Conservation (phyloP, 306 rosid species). For the Alnus glutinosa region DNA sequence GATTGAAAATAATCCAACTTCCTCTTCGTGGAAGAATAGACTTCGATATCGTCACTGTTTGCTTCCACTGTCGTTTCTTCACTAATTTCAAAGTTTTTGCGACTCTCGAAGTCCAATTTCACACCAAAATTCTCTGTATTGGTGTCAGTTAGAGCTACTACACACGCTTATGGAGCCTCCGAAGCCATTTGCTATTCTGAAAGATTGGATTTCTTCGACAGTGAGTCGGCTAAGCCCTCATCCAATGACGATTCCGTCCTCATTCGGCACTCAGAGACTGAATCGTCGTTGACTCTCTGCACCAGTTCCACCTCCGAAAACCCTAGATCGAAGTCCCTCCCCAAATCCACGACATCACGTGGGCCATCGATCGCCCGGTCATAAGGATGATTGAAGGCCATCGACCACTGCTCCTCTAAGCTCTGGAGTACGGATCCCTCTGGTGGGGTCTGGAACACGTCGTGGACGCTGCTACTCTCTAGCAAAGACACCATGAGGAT, state of each 20-base stretch:
- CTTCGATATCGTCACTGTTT: neutral
- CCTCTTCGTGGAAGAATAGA: neutral
- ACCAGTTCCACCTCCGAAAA: conserved; percentile 7
- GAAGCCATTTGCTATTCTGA: conserved; percentile 7
- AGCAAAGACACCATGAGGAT: conserved; percentile 39
- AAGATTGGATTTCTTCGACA: conserved; percentile 31
- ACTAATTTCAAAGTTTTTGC: conserved; percentile 6
- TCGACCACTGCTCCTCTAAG: conserved; percentile 23
- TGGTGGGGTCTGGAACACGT: conserved; percentile 58
- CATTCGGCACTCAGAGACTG: neutral
- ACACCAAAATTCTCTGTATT: neutral
- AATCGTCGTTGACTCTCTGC: neutral
- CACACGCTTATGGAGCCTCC: neutral
- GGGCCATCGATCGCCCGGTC: neutral
- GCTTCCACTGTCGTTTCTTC: neutral
- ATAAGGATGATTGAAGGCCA: neutral
- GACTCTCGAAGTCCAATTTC: neutral
- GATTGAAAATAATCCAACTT: neutral
- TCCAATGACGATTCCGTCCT: conserved; percentile 18
- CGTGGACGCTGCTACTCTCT: conserved; percentile 31
- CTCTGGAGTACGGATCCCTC: conserved; percentile 30
- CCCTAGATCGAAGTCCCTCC: conserved; percentile 40
- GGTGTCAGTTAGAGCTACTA: neutral
- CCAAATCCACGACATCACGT: conserved; percentile 27
- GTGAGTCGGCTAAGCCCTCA: conserved; percentile 13